Base-by-base conservation (phyloP, 371 early-diverging fungal genomes). In the Coemansia sp. region DNA sequence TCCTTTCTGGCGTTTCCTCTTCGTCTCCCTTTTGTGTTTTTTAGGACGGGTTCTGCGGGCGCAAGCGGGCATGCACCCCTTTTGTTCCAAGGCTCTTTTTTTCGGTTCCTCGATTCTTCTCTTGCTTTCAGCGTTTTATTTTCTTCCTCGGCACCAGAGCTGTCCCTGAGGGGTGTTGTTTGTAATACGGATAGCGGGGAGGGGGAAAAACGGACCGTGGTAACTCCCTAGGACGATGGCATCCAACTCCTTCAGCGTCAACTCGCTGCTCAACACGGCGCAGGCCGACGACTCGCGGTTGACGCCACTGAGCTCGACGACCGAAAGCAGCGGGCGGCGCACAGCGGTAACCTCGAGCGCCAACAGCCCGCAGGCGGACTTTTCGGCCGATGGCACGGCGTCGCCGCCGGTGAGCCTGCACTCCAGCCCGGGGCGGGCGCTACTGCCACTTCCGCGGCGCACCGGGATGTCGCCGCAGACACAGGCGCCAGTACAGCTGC, bases 211-310 rank as follows among this genome's bases (percentile, higher is more conserved):
- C 7, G 26, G 26, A 45, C 20, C n/a, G 8, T 20, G 47, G 47
- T 16, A 45, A 14, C 47, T 16, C 7, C 47, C 35, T 7, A 38
- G 6, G 26, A 26, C 20, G 30, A 49, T 53, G 54, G 20, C 38
- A 5, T 16, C 54, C 34, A 61, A 41, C 52, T 20, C 61, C 43
- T 59, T 64, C 35, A 64, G 64, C 31, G 64, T 64, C 42, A 60
- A 48, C 51, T 64, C 64, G 50, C 62, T 64, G 64, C 64, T 64
- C 35, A 64, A 64, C 61, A 33, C 51, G 6, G 10, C 59, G 43
- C 64, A 16, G 14, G 30, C 30, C 52, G 42, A 42, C 30, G 36
- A 36, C 16, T 5, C 11, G 30, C 38, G 40, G 31, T 7, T 33
- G 30, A 50, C 59, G 30, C 51, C 59, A 16, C 14, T n/a, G 33